Evolutionary conservation across 2,329 filamentous ascomycete species (phyloP).

Genomic region (Fusarium aywerte): DNA sequence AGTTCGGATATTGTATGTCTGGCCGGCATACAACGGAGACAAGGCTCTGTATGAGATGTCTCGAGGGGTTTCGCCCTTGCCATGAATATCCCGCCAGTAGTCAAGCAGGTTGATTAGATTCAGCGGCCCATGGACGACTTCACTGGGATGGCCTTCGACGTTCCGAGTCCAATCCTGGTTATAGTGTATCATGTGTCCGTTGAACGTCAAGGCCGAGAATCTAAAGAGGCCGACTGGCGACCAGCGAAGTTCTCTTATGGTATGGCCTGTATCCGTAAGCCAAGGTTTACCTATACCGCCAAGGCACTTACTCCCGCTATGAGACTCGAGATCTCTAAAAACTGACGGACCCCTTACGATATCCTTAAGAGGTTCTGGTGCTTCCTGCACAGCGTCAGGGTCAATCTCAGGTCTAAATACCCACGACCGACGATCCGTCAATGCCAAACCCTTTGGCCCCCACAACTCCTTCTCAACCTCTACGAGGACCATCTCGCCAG

Average conservation of each 20-base stretch:
- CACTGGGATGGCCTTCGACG: conserved; percentile 74
- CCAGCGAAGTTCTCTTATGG: conserved; percentile 53
- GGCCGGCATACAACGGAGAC: conserved; percentile 75
- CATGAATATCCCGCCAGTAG: conserved; percentile 67
- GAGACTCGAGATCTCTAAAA: conserved; percentile 38
- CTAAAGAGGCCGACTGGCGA: conserved; percentile 72
- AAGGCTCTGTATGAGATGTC: conserved; percentile 74
- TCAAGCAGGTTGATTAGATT: conserved; percentile 78
- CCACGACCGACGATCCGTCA: conserved; percentile 67
- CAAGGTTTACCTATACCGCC: rapidly evolving
- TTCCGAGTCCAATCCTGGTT: conserved; percentile 72
- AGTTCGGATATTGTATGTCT: conserved; percentile 71
- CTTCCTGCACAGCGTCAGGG: conserved; percentile 21
- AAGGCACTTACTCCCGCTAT: conserved; percentile 11
- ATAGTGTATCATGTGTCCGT: conserved; percentile 87
- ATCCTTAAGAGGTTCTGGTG: conserved; percentile 31
- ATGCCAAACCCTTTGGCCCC: conserved; percentile 60
- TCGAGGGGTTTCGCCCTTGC: conserved; percentile 43
- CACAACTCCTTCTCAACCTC: conserved; percentile 70
- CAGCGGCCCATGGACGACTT: conserved; percentile 84
- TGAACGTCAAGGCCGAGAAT: conserved; percentile 87
- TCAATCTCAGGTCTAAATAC: conserved; percentile 56
- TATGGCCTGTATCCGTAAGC: conserved; percentile 32
- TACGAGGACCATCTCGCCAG: conserved; percentile 72
- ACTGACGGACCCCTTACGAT: conserved; percentile 41